These are phyloP conservation scores for Coemansia sp. DNA, from an alignment of 192 early-diverging fungal species.

Conservation along the genomic window DNA sequence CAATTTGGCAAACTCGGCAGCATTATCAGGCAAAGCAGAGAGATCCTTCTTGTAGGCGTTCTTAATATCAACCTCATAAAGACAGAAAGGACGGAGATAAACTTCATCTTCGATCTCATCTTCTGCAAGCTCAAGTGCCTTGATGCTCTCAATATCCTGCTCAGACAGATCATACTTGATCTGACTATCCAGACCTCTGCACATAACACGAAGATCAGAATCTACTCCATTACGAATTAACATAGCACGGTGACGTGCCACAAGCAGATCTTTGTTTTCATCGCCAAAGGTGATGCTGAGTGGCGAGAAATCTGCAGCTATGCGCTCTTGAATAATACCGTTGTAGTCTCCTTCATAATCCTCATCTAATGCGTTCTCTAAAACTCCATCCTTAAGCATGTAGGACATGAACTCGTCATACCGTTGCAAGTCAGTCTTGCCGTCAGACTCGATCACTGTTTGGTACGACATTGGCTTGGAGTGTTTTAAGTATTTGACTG, in stretches of 20 bases:
- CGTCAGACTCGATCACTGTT: conserved; percentile 36
- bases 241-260: conserved; percentile 50
- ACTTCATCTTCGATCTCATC: conserved; percentile 51
- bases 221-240: conserved; percentile 38
- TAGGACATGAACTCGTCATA: conserved; percentile 46
- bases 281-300: conserved; percentile 33
- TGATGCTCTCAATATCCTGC: conserved; percentile 40
- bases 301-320: conserved; percentile 47
- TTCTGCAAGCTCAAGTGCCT: conserved; percentile 37
- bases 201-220: conserved; percentile 37
- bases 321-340: conserved; percentile 48
- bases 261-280: conserved; percentile 39
- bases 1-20: conserved; percentile 46
- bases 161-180: conserved; percentile 53
- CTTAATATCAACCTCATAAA: conserved; percentile 51
- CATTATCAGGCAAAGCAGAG: conserved; percentile 39
- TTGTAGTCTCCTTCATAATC: conserved; percentile 51
- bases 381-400: conserved; percentile 44
- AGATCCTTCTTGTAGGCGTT: conserved; percentile 48
- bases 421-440: conserved; percentile 55
- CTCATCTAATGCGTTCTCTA: conserved; percentile 44
- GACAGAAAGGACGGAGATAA: conserved; percentile 51
- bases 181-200: conserved; percentile 48
- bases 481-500: conserved; percentile 3
- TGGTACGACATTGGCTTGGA: conserved; percentile 44